phyloP scores from a whole-genome alignment of 2,329 filamentous ascomycete species.

The Neopestalotiopsis sp. region DNA sequence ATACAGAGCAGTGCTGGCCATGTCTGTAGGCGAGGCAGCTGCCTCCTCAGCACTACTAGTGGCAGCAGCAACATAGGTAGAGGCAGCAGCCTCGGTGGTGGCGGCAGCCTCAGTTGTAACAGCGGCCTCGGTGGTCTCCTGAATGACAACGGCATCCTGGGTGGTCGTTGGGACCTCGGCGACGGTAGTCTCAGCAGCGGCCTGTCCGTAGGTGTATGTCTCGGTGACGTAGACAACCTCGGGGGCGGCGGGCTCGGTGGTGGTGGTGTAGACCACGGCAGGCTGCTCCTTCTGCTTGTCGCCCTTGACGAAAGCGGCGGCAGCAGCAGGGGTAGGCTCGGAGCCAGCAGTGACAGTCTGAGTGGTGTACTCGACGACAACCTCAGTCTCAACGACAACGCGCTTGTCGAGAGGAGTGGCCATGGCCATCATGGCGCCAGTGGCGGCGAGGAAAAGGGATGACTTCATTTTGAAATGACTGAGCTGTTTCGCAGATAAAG shows the following conservation, averaged over 20 bases:
- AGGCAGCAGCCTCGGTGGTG: constrained; percentile 10
- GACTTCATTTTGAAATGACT: constrained; percentile 43
- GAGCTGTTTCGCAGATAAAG: constrained; percentile 5
- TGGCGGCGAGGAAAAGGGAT: constrained; percentile 40
- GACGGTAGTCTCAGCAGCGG: constrained; percentile 13
- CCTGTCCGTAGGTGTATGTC: constrained; percentile 10
- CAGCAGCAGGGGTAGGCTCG: constrained; percentile 22
- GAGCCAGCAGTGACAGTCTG: constrained; percentile 41
- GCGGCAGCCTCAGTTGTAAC: constrained; percentile 20
- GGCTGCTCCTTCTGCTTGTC: constrained; percentile 21
- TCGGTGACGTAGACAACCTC: constrained; percentile 14
- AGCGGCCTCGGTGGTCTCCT: constrained; percentile 14
- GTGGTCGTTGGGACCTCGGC: neutral
- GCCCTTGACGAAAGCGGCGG: constrained; percentile 23
- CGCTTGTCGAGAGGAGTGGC: constrained; percentile 40
- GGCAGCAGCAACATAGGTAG: constrained; percentile 17
- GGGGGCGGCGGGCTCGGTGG: constrained; percentile 22
- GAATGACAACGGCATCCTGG: neutral
- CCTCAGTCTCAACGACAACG: constrained; percentile 35
- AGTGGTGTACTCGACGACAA: constrained; percentile 36
- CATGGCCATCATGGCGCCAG: constrained; percentile 40
- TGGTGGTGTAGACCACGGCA: constrained; percentile 8
- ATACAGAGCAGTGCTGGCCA: constrained; percentile 56
- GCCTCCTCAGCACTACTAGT: constrained; percentile 15
- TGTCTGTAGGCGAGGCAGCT: constrained; percentile 35